Percentiles rank a stretch among this genome's conserved stretches.
These are phyloP conservation scores for Polyporus tsugae DNA, from an alignment of 1,284 basidiomycete species.

Conservation along the genomic window DNA sequence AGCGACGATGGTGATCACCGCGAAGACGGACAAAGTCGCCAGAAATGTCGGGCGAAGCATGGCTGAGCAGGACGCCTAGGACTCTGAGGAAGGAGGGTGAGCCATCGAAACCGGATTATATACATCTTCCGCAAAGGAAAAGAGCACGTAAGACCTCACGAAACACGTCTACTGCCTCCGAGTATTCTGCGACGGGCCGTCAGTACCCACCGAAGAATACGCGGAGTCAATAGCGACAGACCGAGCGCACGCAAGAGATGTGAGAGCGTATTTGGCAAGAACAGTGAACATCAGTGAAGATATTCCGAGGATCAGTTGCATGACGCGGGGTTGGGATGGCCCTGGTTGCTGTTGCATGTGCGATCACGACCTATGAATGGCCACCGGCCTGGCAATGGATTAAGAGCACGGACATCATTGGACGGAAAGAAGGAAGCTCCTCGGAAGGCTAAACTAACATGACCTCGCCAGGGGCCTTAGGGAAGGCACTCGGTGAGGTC, in stretches of 20 bases:
- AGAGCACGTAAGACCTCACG: constrained; percentile 6
- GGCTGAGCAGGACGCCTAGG: constrained; percentile 9
- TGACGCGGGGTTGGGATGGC: constrained; percentile 19
- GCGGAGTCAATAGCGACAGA: constrained; percentile 23
- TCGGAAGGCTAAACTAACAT: neutral
- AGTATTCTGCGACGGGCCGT: constrained; percentile 23
- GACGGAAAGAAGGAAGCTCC: neutral
- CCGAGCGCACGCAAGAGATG: constrained; percentile 16
- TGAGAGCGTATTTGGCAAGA: constrained; percentile 20
- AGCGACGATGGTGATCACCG: constrained; percentile 39
- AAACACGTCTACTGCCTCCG: constrained; percentile 25
- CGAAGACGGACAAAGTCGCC: constrained; percentile 27
- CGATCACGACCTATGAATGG: constrained; percentile 1
- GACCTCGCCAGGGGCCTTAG: neutral
- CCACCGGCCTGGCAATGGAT: neutral
- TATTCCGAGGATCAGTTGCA: constrained; percentile 24
- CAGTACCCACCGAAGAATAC: constrained; percentile 25
- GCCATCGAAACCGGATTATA: constrained; percentile 19
- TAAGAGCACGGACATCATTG: neutral
- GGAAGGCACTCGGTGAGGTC: constrained; percentile 2
- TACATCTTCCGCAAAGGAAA: constrained; percentile 5
- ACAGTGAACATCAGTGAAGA: constrained; percentile 5
- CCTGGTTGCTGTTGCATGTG: constrained; percentile 17
- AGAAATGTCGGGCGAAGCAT: constrained; percentile 29
- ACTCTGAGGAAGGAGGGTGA: constrained; percentile 6